Percentiles rank a stretch among this genome's conserved stretches.
phyloP scores from a whole-genome alignment of 2,329 filamentous ascomycete genomes.

The Calonectria naviculata region DNA sequence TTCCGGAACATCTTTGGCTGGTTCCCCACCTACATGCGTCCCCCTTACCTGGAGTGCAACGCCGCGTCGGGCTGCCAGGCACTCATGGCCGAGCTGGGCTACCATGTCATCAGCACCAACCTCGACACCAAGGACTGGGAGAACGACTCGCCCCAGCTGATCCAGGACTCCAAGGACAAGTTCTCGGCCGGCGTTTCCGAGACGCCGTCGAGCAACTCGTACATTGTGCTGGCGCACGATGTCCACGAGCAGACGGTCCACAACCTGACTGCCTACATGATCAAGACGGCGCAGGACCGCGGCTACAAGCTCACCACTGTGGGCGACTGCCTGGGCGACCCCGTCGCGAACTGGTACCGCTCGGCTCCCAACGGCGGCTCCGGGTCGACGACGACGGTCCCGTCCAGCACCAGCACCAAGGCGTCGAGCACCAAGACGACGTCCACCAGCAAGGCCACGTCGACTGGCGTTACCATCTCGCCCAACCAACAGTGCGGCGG shows the following conservation, averaged over 20 bases:
- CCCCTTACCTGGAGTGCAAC: conserved; percentile 58
- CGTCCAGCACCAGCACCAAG: conserved; percentile 27
- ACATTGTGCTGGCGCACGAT: conserved; percentile 66
- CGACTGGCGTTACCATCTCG: conserved; percentile 40
- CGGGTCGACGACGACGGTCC: conserved; percentile 6
- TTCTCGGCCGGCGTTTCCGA: conserved; percentile 50
- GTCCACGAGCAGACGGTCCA: conserved; percentile 59
- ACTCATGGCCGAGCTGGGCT: conserved; percentile 55
- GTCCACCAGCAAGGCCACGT: conserved; percentile 25
- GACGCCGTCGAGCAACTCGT: conserved; percentile 44
- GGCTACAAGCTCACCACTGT: conserved; percentile 64
- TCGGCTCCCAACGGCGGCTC: conserved; percentile 29
- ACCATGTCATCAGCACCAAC: conserved; percentile 67
- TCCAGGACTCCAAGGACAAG: conserved; percentile 56
- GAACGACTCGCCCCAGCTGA: conserved; percentile 60
- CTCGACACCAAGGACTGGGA: conserved; percentile 72
- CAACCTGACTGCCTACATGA: conserved; percentile 56
- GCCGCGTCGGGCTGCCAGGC: conserved; percentile 51
- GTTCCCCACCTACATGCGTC: conserved; percentile 56
- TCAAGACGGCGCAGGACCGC: conserved; percentile 50
- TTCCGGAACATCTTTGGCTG: conserved; percentile 54
- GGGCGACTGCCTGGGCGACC: conserved; percentile 67
- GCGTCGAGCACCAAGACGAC: conserved; percentile 18
- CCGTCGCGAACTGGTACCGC: conserved; percentile 64
- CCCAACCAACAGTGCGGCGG: conserved; percentile 52